A percentile compares a stretch with the other conserved stretches of the same genome.
phyloP scores from a whole-genome alignment of 2,329 filamentous ascomycete species.

The Aspergillus transmontanensis region DNA sequence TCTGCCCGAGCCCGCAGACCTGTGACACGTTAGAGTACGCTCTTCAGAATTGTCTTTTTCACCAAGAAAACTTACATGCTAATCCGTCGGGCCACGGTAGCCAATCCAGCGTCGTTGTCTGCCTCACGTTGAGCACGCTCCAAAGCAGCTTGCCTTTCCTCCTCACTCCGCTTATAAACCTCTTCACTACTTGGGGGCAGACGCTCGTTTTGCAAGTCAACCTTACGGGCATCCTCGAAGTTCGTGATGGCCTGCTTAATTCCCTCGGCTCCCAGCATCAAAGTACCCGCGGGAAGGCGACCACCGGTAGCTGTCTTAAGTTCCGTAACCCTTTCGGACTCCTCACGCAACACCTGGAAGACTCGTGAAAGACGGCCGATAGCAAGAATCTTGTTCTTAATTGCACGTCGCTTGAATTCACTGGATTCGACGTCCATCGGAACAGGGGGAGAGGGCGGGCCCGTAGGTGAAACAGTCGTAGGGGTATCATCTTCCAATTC shows the following conservation, averaged over 20 bases:
- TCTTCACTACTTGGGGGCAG: constrained; percentile 92
- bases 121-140: constrained; percentile 85
- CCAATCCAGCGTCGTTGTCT: constrained; percentile 86
- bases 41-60: not conserved
- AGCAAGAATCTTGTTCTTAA: constrained; percentile 99
- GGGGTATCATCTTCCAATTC: constrained; percentile 89
- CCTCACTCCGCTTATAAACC: constrained; percentile 78
- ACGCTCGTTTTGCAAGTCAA: constrained; percentile 94
- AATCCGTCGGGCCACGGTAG: constrained; percentile 83
- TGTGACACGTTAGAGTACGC: constrained; percentile 24
- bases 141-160: constrained; percentile 78
- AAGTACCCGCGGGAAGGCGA: constrained; percentile 86
- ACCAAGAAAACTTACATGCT: constrained; percentile 75
- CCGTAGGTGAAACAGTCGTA: constrained; percentile 68
- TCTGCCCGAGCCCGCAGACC: constrained; percentile 44
- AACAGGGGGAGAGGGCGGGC: constrained; percentile 73
- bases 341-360: constrained; percentile 96
- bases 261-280: constrained; percentile 97
- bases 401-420: constrained; percentile 91
- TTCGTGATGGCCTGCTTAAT: constrained; percentile 98
- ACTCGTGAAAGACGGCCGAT: constrained; percentile 95
- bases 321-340: constrained; percentile 94
- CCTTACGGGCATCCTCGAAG: constrained; percentile 95
- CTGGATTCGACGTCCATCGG: constrained; percentile 77
- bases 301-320: constrained; percentile 96